These are phyloP conservation scores for Argentina anserina DNA, from an alignment of 306 rosid genomes.

Conservation along the genomic window DNA sequence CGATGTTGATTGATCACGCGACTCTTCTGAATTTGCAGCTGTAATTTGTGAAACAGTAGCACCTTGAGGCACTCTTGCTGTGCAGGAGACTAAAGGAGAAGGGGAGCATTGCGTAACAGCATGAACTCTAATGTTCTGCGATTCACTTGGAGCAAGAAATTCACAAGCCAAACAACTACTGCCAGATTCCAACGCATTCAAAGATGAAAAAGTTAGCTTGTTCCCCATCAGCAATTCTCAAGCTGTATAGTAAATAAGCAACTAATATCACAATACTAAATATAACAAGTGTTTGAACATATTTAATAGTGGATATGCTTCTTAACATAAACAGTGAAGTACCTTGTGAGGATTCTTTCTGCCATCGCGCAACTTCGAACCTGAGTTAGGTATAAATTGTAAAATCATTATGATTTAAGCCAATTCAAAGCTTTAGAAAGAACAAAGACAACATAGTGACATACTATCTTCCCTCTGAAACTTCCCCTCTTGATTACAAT, in stretches of 20 bases:
- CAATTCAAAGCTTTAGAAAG: neutral
- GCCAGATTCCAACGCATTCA: slow-evolving; percentile 25
- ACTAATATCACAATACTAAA: slow-evolving; percentile 1
- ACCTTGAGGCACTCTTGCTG: slow-evolving; percentile 46
- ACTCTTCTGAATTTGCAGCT: slow-evolving; percentile 39
- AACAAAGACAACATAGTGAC: neutral
- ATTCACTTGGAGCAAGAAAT: slow-evolving; percentile 20
- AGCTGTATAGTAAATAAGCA: slow-evolving; percentile 28
- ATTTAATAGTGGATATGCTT: neutral
- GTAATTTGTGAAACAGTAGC: slow-evolving; percentile 49
- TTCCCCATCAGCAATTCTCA: slow-evolving; percentile 18
- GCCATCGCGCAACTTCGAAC: neutral
- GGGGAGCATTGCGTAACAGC: slow-evolving; percentile 53
- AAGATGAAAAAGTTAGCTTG: slow-evolving; percentile 31
- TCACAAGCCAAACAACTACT: slow-evolving; percentile 26
- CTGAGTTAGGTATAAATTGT: neutral
- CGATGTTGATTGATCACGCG: slow-evolving; percentile 34
- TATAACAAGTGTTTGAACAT: slow-evolving; percentile 1
- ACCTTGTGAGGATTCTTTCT: neutral
- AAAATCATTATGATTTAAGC: neutral
- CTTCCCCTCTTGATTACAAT: neutral
- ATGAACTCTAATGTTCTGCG: slow-evolving; percentile 23
- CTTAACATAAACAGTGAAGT: neutral
- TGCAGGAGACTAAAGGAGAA: slow-evolving; percentile 49
- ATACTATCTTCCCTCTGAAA: neutral